These are phyloP conservation scores for Penicillium malachiteum DNA, from an alignment of 495 filamentous ascomycete species.

Conservation along the genomic window DNA sequence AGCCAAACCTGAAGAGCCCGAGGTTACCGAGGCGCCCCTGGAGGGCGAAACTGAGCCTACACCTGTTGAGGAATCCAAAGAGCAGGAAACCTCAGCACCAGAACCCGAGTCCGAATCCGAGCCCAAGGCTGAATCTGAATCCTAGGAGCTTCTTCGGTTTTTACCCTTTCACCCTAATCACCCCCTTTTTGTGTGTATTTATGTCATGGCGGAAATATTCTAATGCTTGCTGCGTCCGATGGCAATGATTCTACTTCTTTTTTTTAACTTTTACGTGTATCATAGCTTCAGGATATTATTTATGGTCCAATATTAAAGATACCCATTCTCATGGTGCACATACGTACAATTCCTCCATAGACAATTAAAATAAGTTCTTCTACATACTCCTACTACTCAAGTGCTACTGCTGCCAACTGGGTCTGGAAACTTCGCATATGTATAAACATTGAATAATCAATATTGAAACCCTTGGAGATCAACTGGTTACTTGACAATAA, in stretches of 20 bases:
- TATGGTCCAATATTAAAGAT: constrained; percentile 43
- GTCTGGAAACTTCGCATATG: too few species aligned
- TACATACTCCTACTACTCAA: too few species aligned
- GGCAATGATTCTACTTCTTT: constrained; percentile 10
- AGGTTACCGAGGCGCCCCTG: constrained; percentile 3
- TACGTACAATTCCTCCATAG: too few species aligned
- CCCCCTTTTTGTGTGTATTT: constrained; percentile 3
- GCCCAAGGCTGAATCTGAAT: constrained; percentile 1
- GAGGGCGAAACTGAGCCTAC: constrained; percentile 14
- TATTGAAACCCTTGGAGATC: too few species aligned
- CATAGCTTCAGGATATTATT: constrained; percentile 32
- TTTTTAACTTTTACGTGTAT: background rate
- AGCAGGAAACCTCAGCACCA: constrained; percentile 1
- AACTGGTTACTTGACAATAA: too few species aligned
- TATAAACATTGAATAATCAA: too few species aligned
- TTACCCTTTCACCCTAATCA: background rate
- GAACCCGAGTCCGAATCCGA: constrained; percentile 11
- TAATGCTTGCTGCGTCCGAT: constrained; percentile 7
- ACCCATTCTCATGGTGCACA: constrained; percentile 28
- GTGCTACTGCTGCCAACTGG: too few species aligned
- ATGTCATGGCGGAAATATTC: constrained; percentile 5
- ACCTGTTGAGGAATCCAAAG: constrained; percentile 7
- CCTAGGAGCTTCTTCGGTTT: background rate
- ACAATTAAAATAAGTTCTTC: too few species aligned
- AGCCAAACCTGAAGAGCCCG: background rate